A percentile compares a stretch with the other conserved stretches of the same genome.
Evolutionary conservation across 2,329 filamentous ascomycete species (phyloP).

Genomic region (Trichoderma guizhouense): DNA sequence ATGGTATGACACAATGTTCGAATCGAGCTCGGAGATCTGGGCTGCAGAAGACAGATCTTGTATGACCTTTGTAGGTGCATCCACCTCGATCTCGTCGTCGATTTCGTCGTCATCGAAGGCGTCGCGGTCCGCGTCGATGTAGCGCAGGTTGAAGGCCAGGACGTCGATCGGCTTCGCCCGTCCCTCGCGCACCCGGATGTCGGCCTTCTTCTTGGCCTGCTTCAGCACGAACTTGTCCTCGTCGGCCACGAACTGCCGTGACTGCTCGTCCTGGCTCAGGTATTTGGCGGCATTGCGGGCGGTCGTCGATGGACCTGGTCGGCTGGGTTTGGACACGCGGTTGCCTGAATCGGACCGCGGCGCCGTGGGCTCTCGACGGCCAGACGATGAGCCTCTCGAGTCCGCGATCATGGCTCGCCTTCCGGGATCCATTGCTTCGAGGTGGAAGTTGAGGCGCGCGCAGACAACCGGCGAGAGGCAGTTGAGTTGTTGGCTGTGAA

Average conservation of each 20-base stretch:
- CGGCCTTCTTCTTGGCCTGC: conserved; percentile 97
- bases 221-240: conserved; percentile 95
- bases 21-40: conserved; percentile 72
- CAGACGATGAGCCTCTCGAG: conserved; percentile 42
- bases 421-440: conserved; percentile 48
- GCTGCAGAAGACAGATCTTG: conserved; percentile 60
- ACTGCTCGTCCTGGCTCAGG: conserved; percentile 73
- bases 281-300: conserved; percentile 39
- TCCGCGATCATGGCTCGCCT: conserved; percentile 54
- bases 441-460: background rate
- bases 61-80: conserved; percentile 78
- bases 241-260: conserved; percentile 80
- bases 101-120: conserved; percentile 80
- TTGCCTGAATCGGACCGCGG: conserved; percentile 54
- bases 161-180: conserved; percentile 91
- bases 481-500: background rate
- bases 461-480: background rate
- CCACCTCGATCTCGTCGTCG: conserved; percentile 69
- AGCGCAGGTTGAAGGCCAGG: conserved; percentile 84
- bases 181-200: conserved; percentile 87
- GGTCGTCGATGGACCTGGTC: conserved; percentile 29
- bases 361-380: conserved; percentile 49
- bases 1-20: conserved; percentile 77
- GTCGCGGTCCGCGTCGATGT: conserved; percentile 80
- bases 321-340: conserved; percentile 53